Conservation (phyloP, 257 asterid species). For the Ophiorrhiza pumila region DNA sequence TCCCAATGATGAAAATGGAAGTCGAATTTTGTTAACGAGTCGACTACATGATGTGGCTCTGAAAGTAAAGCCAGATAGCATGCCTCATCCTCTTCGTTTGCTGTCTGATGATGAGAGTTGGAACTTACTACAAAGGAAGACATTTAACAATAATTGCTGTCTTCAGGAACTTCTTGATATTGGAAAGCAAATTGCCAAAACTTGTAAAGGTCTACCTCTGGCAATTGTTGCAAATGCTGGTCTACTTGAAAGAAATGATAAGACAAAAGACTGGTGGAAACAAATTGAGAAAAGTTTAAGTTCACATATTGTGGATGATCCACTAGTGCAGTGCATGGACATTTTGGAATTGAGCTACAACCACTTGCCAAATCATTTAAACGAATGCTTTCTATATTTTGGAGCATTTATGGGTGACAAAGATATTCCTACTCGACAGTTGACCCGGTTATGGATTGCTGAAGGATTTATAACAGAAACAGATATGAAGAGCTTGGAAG, state of each 20-base stretch:
- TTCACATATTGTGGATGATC: neutral
- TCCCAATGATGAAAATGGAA: neutral
- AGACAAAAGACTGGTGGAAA: neutral
- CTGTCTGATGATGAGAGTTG: constrained; percentile 5
- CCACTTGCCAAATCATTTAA: too few species aligned
- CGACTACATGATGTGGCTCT: neutral
- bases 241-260: neutral
- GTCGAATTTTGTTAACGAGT: neutral
- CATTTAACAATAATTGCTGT: too few species aligned
- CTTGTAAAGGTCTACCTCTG: constrained; percentile 2
- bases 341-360: too few species aligned
- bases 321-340: neutral
- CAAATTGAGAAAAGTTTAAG: neutral
- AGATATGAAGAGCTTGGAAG: neutral
- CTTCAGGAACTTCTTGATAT: neutral
- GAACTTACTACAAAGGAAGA: neutral
- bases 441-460: constrained; percentile 2
- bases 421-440: neutral
- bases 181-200: neutral
- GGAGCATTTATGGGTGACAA: neutral
- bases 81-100: neutral
- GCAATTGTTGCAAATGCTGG: neutral
- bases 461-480: neutral
- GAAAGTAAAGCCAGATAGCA: neutral
- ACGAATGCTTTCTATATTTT: too few species aligned